phyloP scores from a whole-genome alignment of 148 eudicot genomes.

The Fagopyrum tataricum region DNA sequence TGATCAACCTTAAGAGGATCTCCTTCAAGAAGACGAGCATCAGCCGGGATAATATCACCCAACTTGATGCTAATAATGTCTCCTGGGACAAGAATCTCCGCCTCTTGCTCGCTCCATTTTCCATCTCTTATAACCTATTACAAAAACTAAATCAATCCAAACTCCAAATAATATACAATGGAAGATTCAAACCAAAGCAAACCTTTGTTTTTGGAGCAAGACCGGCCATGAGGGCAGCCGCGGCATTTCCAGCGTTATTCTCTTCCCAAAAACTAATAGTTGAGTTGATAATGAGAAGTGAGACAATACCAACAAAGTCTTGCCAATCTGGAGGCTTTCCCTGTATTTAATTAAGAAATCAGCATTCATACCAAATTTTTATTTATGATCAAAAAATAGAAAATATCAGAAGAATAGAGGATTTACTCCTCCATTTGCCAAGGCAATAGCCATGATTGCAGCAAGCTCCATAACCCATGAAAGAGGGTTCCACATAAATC shows the following conservation, averaged over 20 bases:
- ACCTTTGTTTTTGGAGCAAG: conserved; percentile 85
- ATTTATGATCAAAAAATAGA: neutral
- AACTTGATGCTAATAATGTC: conserved; percentile 67
- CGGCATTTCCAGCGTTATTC: conserved; percentile 85
- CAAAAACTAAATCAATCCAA: neutral
- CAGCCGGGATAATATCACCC: conserved; percentile 78
- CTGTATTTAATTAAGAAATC: conserved; percentile 22
- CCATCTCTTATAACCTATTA: conserved; percentile 47
- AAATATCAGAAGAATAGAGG: neutral
- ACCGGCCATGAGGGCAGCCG: conserved; percentile 80
- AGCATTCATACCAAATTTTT: conserved; percentile 31
- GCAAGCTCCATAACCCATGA: conserved; percentile 91
- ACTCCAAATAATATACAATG: neutral
- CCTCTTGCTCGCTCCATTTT: conserved; percentile 58
- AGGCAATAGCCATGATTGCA: conserved; percentile 70
- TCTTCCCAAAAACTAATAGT: conserved; percentile 75
- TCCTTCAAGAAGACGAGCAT: conserved; percentile 73
- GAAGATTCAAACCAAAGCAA: neutral
- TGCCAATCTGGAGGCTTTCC: conserved; percentile 78
- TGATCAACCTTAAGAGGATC: conserved; percentile 78
- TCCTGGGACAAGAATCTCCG: conserved; percentile 66
- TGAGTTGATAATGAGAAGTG: conserved; percentile 61
- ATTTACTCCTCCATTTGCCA: conserved; percentile 72
- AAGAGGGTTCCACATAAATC: conserved; percentile 86
- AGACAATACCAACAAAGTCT: conserved; percentile 61